Percentiles rank a stretch among this genome's conserved stretches.
These are phyloP conservation scores for Oryza glaberrima DNA, from an alignment of 176 grass and related monocot genomes.

Conservation along the genomic window DNA sequence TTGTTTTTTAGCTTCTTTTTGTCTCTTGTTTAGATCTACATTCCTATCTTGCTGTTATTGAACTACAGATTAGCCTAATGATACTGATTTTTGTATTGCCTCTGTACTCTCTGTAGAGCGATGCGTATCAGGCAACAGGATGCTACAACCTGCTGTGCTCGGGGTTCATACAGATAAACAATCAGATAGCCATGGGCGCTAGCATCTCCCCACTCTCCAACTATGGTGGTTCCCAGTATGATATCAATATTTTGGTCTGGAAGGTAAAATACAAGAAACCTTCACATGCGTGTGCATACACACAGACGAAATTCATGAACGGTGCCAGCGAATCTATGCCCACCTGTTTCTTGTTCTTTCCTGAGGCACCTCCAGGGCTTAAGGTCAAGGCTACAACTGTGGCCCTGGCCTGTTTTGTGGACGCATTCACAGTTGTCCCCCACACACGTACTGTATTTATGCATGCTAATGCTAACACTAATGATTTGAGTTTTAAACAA, in stretches of 20 bases:
- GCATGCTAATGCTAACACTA: slow-evolving; percentile 20
- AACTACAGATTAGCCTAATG: slow-evolving; percentile 8
- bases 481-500: slow-evolving; percentile 23
- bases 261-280: slow-evolving; percentile 74
- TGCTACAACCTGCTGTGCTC: slow-evolving; percentile 95
- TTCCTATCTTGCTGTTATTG: neutral
- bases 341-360: slow-evolving; percentile 64
- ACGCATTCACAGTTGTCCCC: slow-evolving; percentile 43
- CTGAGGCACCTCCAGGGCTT: slow-evolving; percentile 34
- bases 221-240: slow-evolving; percentile 79
- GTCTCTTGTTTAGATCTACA: slow-evolving; percentile 39
- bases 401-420: slow-evolving; percentile 41
- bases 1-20: slow-evolving; percentile 32
- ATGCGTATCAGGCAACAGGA: slow-evolving; percentile 90
- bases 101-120: slow-evolving; percentile 63
- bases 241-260: slow-evolving; percentile 88
- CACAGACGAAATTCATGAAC: slow-evolving; percentile 28
- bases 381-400: slow-evolving; percentile 52
- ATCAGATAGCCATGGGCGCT: slow-evolving; percentile 86
- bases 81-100: slow-evolving; percentile 43
- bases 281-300: slow-evolving; percentile 53
- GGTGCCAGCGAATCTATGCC: slow-evolving; percentile 63
- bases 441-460: slow-evolving; percentile 17
- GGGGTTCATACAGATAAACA: slow-evolving; percentile 91
- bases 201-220: slow-evolving; percentile 86